Conservation (phyloP, 352 stramenopile species). For the Globisporangium emineosum region DNA sequence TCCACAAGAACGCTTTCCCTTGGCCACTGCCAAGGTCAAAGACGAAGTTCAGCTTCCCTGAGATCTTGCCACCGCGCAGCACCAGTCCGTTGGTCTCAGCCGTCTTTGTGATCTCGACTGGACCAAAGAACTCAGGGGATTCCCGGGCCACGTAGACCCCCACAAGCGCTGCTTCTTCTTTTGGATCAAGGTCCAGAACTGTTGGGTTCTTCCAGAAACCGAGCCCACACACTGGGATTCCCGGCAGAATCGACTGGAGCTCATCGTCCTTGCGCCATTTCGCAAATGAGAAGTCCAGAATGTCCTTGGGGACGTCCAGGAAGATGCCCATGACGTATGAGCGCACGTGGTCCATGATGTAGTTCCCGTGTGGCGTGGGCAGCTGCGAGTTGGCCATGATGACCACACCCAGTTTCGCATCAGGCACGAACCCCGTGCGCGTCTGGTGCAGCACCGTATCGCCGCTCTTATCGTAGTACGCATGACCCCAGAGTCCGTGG, state of each 20-base stretch:
- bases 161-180: slow-evolving; percentile 30
- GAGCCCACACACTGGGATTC: slow-evolving; percentile 33
- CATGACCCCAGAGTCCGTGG: slow-evolving; percentile 52
- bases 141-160: slow-evolving; percentile 39
- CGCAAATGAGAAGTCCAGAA: slow-evolving; percentile 46
- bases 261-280: slow-evolving; percentile 37
- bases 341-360: slow-evolving; percentile 55
- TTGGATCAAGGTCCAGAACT: slow-evolving; percentile 20
- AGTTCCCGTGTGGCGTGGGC: slow-evolving; percentile 26
- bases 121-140: slow-evolving; percentile 37
- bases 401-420: slow-evolving; percentile 43
- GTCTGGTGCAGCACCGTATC: slow-evolving; percentile 55
- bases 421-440: slow-evolving; percentile 45
- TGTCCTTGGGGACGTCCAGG: slow-evolving; percentile 49
- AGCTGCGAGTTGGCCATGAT: slow-evolving; percentile 63
- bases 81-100: background rate
- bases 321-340: slow-evolving; percentile 71
- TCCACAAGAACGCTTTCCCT: slow-evolving; percentile 2
- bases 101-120: slow-evolving; percentile 23
- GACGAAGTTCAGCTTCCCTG: background rate
- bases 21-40: background rate
- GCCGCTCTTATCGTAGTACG: slow-evolving; percentile 69
- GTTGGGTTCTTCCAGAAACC: slow-evolving; percentile 43
- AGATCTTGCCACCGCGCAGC: background rate
- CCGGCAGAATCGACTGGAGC: slow-evolving; percentile 27